Conservation (phyloP, 331 rosid genomes). For the Telfairia occidentalis region DNA sequence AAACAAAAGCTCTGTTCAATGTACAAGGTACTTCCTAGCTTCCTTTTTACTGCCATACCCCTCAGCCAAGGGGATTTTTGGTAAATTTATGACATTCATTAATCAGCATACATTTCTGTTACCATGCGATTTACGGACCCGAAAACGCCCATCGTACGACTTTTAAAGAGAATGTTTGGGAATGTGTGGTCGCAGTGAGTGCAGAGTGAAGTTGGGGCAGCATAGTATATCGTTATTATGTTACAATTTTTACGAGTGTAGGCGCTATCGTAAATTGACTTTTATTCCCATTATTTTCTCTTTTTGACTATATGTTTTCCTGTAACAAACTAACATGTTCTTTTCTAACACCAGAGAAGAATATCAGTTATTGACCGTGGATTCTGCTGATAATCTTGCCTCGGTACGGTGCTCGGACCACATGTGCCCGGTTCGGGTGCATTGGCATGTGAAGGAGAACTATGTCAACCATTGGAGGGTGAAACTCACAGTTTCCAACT, state of each 20-base stretch:
- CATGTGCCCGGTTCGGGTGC: conserved; percentile 73
- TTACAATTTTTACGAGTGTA: neutral
- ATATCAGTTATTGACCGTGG: neutral
- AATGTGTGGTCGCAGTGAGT: neutral
- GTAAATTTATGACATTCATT: neutral
- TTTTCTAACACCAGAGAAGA: conserved; percentile 24
- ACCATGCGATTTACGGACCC: neutral
- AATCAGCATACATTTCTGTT: neutral
- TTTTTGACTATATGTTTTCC: neutral
- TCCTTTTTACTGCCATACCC: neutral
- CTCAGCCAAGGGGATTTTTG: neutral
- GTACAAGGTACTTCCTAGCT: conserved; percentile 35
- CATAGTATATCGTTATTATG: neutral
- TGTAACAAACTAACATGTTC: neutral
- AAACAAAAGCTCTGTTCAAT: conserved; percentile 20
- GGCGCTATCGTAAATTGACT: neutral
- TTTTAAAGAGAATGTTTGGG: neutral
- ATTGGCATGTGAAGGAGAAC: conserved; percentile 67
- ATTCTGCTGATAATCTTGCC: neutral
- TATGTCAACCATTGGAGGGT: conserved; percentile 62
- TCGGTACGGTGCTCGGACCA: conserved; percentile 45
- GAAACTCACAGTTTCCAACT: conserved; percentile 66
- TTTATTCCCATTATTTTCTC: neutral
- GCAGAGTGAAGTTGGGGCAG: neutral
- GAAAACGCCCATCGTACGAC: neutral